phyloP scores from a whole-genome alignment of 2,329 filamentous ascomycete species.

The Colletotrichum endophyticum region DNA sequence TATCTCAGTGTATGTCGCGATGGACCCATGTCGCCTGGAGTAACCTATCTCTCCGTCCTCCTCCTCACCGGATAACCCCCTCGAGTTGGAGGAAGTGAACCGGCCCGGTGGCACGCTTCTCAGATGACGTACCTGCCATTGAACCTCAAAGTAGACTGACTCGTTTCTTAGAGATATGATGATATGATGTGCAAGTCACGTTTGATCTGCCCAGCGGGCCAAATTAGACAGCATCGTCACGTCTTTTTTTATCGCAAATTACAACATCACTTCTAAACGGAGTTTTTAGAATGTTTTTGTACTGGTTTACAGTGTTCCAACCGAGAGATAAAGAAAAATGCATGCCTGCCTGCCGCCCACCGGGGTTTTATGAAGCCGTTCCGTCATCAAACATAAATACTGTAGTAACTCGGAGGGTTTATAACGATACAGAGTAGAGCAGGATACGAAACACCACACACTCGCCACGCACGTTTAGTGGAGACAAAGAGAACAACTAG shows the following conservation, averaged over 20 bases:
- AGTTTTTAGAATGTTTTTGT: neutral
- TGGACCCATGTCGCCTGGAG: neutral
- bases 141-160: neutral
- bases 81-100: neutral
- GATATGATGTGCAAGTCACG: neutral
- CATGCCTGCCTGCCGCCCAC: neutral
- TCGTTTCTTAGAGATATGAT: neutral
- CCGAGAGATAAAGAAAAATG: neutral
- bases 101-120: neutral
- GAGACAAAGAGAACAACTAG: neutral
- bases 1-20: neutral
- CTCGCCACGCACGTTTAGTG: neutral
- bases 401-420: conserved; percentile 6
- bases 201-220: neutral
- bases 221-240: neutral
- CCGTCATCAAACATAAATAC: conserved; percentile 21
- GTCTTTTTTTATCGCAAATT: neutral
- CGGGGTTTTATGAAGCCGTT: conserved; percentile 17
- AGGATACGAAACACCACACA: neutral
- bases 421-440: conserved; percentile 6
- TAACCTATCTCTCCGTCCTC: neutral
- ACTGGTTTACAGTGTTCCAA: neutral
- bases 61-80: neutral
- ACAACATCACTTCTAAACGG: no score
- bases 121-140: neutral